phyloP scores from a whole-genome alignment of 2,329 filamentous ascomycete species.

The Trichoderma asperellum region DNA sequence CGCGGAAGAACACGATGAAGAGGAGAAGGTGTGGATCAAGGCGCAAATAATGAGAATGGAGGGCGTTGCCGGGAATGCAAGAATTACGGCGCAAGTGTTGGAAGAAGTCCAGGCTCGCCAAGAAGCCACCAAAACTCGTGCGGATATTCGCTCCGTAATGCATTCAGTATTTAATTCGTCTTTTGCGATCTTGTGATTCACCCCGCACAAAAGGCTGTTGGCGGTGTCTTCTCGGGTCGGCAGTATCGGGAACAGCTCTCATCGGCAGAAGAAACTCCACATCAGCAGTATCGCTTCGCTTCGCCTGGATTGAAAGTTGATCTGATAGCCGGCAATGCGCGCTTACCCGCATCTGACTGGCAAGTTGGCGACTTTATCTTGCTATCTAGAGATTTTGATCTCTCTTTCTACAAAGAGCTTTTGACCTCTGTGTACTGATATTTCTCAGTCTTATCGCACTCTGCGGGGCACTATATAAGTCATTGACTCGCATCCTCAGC shows the following conservation, averaged over 20 bases:
- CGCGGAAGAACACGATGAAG: slow-evolving; percentile 55
- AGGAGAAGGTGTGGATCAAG: slow-evolving; percentile 56
- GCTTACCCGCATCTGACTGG: not conserved
- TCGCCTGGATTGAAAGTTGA: not conserved
- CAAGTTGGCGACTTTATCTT: not conserved
- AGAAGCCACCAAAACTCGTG: slow-evolving; percentile 40
- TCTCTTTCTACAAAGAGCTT: not conserved
- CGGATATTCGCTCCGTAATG: slow-evolving; percentile 53
- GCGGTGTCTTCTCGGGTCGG: slow-evolving; percentile 19
- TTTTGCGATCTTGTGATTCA: slow-evolving; percentile 55
- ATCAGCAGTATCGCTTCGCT: not conserved
- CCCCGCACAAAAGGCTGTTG: not conserved
- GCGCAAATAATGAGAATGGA: slow-evolving; percentile 54
- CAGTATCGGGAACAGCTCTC: slow-evolving; percentile 1
- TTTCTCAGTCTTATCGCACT: not conserved
- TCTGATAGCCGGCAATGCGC: not conserved
- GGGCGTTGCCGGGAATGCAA: slow-evolving; percentile 49
- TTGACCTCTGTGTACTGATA: not conserved
- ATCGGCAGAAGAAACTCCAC: slow-evolving; percentile 13
- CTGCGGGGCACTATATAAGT: not conserved
- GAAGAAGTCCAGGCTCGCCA: slow-evolving; percentile 52
- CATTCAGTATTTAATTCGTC: slow-evolving; percentile 54
- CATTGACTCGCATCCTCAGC: not conserved
- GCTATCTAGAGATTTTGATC: not conserved
- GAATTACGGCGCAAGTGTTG: slow-evolving; percentile 51